These are phyloP conservation scores for Rhodotorula diobovata DNA, from an alignment of 768 basidiomycete genomes.

Conservation along the genomic window DNA sequence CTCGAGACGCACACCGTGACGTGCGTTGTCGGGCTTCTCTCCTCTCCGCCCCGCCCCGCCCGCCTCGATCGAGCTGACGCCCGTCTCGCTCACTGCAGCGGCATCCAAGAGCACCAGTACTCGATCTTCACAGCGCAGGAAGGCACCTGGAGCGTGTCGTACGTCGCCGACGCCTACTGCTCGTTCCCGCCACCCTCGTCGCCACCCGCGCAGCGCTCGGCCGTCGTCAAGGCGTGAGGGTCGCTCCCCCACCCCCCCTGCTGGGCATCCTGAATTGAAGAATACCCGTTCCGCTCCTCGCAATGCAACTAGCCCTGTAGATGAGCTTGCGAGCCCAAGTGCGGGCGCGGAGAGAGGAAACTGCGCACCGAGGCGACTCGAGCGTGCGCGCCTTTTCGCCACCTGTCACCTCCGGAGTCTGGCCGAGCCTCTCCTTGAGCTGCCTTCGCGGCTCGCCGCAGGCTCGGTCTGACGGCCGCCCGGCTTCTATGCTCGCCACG, in stretches of 20 bases:
- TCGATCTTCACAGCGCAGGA: slow-evolving; percentile 87
- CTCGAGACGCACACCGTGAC: slow-evolving; percentile 88
- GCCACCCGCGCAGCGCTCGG: slow-evolving; percentile 53
- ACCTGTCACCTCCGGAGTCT: no score
- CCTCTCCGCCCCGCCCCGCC: neutral
- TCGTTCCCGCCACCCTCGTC: slow-evolving; percentile 79
- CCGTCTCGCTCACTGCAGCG: slow-evolving; percentile 17
- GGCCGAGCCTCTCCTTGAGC: no score
- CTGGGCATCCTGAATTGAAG: neutral
- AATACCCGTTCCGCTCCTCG: neutral
- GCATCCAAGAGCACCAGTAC: slow-evolving; percentile 61
- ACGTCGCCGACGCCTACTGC: slow-evolving; percentile 83
- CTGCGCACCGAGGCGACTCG: no score
- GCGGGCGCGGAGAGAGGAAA: no score
- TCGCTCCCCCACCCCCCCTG: neutral
- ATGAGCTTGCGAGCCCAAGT: no score
- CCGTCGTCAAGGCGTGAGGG: slow-evolving; percentile 44
- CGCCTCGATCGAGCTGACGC: neutral
- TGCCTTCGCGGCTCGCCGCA: no score
- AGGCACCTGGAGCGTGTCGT: slow-evolving; percentile 86
- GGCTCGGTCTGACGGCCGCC: no score
- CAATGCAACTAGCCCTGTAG: no score
- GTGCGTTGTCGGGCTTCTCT: slow-evolving; percentile 66
- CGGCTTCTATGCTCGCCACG: no score
- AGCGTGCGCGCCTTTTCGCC: no score